Base-by-base conservation (phyloP, 2,329 filamentous ascomycete species). In the Dothistroma pini region DNA sequence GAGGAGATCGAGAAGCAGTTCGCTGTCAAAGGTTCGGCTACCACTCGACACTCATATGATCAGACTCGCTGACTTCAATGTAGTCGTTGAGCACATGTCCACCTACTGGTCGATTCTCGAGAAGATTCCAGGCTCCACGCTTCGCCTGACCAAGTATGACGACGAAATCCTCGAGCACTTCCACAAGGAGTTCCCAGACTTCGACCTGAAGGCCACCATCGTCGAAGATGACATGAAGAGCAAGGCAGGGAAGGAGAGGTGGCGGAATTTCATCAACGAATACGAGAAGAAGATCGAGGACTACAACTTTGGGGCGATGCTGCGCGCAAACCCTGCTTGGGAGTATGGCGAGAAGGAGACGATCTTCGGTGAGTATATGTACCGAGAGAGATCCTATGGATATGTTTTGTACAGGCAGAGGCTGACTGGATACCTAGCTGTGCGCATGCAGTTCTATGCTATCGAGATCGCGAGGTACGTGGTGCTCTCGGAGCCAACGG, bases 101-200 rank as follows among this genome's bases (percentile, higher is more conserved):
- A 97, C 93, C 54, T 97, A 99, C 83, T 99, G 93, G 93, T 83
- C 88, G 56, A 93, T 99, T 74, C 89, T 99, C 70, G 89, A 97
- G 78, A 91, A 89, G 75, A 86, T 96, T 68, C 90, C 86, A 70
- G 95, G 93, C 68, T 96, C 92, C n/a, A 81, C 87, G 65, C 83
- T 99, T 62, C 90, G 91, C 64, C 85, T 99, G 65, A 99, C 95
- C 63, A 95, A 93, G 80, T 84, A 96, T 71, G 95, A 99, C 79
- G 89, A 97, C 75, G 92, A 97, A 50, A 99, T 99, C 77, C 87
- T 90, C 78, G 89, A 90, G 68, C 91, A 97, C 78, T 89, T 99
- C 70, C 87, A 87, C 77, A 81, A 83, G 66, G 90, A 91, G 55
- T 97, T 99, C 72, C 95, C 95, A 67, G 95, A 97, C 32, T 96